These are phyloP conservation scores for Metschnikowia orientalis DNA, from an alignment of 805 yeast species.

Conservation along the genomic window DNA sequence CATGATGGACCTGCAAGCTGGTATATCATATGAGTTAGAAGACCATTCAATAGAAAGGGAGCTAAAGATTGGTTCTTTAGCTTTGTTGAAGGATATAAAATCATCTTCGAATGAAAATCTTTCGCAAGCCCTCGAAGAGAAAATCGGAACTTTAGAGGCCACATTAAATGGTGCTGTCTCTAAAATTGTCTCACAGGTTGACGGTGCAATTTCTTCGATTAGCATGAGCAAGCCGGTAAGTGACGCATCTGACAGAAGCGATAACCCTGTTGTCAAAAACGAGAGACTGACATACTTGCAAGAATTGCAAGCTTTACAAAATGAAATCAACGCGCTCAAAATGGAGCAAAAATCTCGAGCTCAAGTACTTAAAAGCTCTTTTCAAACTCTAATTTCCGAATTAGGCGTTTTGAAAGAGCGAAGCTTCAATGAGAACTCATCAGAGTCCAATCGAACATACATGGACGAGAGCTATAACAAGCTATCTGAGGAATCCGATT, in stretches of 20 bases:
- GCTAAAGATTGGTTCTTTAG: slow-evolving; percentile 53
- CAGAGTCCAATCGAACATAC: slow-evolving; percentile 46
- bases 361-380: slow-evolving; percentile 36
- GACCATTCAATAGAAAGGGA: slow-evolving; percentile 54
- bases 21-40: slow-evolving; percentile 76
- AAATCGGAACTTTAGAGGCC: slow-evolving; percentile 6
- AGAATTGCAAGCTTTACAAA: slow-evolving; percentile 39
- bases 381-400: slow-evolving; percentile 41
- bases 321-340: slow-evolving; percentile 55
- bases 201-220: slow-evolving; percentile 4
- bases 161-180: slow-evolving; percentile 10
- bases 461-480: slow-evolving; percentile 73
- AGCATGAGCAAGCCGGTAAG: neutral
- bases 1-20: slow-evolving; percentile 55
- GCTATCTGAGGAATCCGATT: slow-evolving; percentile 73
- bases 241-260: slow-evolving; percentile 1
- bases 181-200: slow-evolving; percentile 11
- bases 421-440: slow-evolving; percentile 33
- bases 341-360: slow-evolving; percentile 50
- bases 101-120: too few species aligned
- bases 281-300: slow-evolving; percentile 1
- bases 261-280: too few species aligned
- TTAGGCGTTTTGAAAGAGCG: slow-evolving; percentile 49
- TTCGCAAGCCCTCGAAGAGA: slow-evolving; percentile 7
- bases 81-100: slow-evolving; percentile 53